These are phyloP conservation scores for Acer campestre DNA, from an alignment of 345 rosid genomes.

Conservation along the genomic window DNA sequence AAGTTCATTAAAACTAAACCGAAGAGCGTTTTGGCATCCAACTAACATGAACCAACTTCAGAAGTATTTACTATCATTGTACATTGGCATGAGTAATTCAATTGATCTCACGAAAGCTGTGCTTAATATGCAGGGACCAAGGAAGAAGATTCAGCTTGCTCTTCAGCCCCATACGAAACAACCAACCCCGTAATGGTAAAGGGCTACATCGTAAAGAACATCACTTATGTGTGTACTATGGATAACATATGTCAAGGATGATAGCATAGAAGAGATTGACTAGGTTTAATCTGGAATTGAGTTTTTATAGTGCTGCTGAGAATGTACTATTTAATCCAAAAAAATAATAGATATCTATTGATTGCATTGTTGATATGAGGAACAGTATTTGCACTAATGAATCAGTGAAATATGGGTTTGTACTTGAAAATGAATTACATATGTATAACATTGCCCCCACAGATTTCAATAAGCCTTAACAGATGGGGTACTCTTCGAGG, in stretches of 20 bases:
- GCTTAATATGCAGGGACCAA: constrained; percentile 54
- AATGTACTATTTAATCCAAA: background rate
- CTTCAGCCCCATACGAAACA: constrained; percentile 25
- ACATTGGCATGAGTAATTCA: background rate
- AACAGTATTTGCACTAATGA: background rate
- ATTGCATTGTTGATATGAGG: constrained; percentile 12
- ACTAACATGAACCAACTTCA: background rate
- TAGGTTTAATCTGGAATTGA: constrained; percentile 1
- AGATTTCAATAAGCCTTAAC: constrained; percentile 28
- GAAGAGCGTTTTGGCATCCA: background rate
- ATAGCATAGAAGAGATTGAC: constrained; percentile 8
- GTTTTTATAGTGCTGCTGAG: background rate
- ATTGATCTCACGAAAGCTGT: background rate
- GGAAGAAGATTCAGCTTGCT: constrained; percentile 65
- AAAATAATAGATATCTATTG: background rate
- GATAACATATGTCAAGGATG: background rate
- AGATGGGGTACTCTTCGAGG: constrained; percentile 32
- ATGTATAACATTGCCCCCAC: background rate
- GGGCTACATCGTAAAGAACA: background rate
- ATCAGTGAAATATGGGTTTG: background rate
- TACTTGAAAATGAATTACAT: background rate
- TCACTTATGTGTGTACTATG: background rate
- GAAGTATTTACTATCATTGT: background rate
- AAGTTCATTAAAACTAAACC: background rate
- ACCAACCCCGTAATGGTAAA: background rate